Base-by-base conservation (phyloP, 345 rosid species). In the Euphorbia tirucalli region DNA sequence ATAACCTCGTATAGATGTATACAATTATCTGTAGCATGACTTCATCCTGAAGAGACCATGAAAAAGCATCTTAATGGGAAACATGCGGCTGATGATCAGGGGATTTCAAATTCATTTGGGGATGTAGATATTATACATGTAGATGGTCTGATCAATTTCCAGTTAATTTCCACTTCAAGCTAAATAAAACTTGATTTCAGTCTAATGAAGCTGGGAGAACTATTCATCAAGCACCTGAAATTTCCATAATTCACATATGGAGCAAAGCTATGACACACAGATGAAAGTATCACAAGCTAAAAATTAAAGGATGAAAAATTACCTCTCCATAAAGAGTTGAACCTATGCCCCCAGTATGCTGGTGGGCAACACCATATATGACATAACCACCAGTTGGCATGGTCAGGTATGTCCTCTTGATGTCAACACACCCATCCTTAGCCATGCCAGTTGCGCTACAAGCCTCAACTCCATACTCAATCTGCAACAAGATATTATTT, bases 291-390 rank as follows among this genome's bases (percentile, higher is more conserved):
- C 18, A 4, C 16, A 27, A 49, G 50, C 25, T 31, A 19, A 41
- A 49, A 66, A 49, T 50, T 66, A 19, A 4, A 49, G 44, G 6
- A 1, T 35, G 28, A 54, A 48, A 48, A 68, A 24, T 55, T 66
- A 88, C 96, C 96, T 94, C 83, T 75, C 93, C 80, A 71, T 85
- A 90, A 2, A 94, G 85, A 77, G 87, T 74, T 75, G 87, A 84
- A 72, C 95, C 91, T 3, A 73, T 25, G 52, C 93, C 97, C 19
- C 96, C 93, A 0, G 87, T 64, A 65, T 94, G 97, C 75, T 88
- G 93, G 77, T 94, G 97, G 24, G 88, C 90, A 61, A 84, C 96
- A 0, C 95, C 93, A 73, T 94, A 94, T 63, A 94, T 77, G 41
- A 94, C 82, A 78, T 89, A 83, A 65, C 97, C 98, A 52, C 82